Conservation (phyloP, 495 filamentous ascomycete genomes). For the Aspergillus affinis region DNA sequence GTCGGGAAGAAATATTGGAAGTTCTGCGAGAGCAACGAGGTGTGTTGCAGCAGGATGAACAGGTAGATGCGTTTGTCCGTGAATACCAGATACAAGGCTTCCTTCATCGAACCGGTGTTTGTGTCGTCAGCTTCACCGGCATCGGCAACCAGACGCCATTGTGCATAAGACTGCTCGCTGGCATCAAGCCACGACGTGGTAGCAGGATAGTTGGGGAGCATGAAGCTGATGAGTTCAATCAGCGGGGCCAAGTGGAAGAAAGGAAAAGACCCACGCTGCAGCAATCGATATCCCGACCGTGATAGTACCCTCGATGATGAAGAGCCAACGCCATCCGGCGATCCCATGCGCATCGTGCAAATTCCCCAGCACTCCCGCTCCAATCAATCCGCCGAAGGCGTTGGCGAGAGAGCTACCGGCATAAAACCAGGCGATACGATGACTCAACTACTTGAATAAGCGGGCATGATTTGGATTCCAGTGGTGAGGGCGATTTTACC, state of each 20-base stretch:
- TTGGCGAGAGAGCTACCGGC: constrained; percentile 62
- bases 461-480: background rate
- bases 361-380: constrained; percentile 48
- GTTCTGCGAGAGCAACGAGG: constrained; percentile 44
- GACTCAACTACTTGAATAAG: constrained; percentile 21
- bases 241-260: background rate
- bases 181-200: constrained; percentile 72
- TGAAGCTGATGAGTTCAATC: constrained; percentile 45
- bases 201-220: constrained; percentile 77
- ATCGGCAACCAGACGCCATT: constrained; percentile 73
- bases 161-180: constrained; percentile 64
- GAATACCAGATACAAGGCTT: constrained; percentile 29
- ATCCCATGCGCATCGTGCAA: constrained; percentile 52
- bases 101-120: constrained; percentile 24
- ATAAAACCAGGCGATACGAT: constrained; percentile 59
- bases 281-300: constrained; percentile 29
- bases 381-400: constrained; percentile 63
- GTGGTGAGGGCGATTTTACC: constrained; percentile 22
- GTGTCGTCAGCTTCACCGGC: constrained; percentile 68
- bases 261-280: constrained; percentile 19
- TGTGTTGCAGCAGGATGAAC: constrained; percentile 37
- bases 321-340: constrained; percentile 66
- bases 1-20: constrained; percentile 86
- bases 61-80: constrained; percentile 37
- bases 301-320: constrained; percentile 70